phyloP scores from a whole-genome alignment of 129 eudicot genomes.

The Escallonia rubra region DNA sequence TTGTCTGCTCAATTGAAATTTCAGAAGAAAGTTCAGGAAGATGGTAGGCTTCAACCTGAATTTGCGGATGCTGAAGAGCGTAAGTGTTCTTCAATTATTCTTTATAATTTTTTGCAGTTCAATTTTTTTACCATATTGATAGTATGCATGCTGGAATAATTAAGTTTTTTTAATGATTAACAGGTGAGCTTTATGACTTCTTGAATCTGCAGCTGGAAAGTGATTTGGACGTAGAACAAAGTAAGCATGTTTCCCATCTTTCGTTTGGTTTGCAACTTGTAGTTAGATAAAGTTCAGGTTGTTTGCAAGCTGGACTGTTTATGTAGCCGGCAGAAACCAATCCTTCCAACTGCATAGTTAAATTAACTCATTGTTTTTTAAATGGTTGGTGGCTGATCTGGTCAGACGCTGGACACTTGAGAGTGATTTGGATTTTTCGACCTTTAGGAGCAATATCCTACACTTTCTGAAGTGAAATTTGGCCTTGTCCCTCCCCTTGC shows the following conservation, averaged over 20 bases:
- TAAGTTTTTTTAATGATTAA: constrained; percentile 19
- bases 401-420: too few relatives aligned
- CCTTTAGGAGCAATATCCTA: too few relatives aligned
- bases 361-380: too few relatives aligned
- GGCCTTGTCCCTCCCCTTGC: too few relatives aligned
- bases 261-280: too few relatives aligned
- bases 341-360: too few relatives aligned
- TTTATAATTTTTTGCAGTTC: not conserved
- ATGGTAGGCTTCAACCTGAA: constrained; percentile 77
- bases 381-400: too few relatives aligned
- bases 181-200: constrained; percentile 86
- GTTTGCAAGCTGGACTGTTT: too few relatives aligned
- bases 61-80: constrained; percentile 93
- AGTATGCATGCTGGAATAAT: constrained; percentile 7
- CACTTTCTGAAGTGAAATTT: too few relatives aligned
- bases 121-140: not conserved
- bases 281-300: too few relatives aligned
- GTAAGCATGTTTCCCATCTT: constrained; percentile 35
- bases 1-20: constrained; percentile 5
- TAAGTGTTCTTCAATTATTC: constrained; percentile 23
- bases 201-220: constrained; percentile 85
- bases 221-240: constrained; percentile 58
- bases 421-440: too few relatives aligned
- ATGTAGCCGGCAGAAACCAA: too few relatives aligned
- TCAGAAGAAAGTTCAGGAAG: constrained; percentile 78